A percentile compares a stretch with the other conserved stretches of the same genome.
Conservation (phyloP, 2,329 filamentous ascomycete genomes). For the Talaromyces islandicus region DNA sequence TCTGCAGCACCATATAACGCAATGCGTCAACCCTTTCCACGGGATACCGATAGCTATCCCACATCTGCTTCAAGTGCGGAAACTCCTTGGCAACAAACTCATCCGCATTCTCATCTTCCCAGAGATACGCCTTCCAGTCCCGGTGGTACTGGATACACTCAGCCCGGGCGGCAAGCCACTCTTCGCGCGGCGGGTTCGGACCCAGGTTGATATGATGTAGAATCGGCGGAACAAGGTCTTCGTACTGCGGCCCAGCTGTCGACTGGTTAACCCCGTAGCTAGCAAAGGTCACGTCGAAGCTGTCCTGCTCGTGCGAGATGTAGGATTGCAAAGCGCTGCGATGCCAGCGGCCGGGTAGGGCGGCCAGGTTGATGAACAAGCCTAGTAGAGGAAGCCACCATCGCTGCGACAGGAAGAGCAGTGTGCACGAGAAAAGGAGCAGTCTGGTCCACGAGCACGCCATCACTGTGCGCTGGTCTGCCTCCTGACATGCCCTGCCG, state of each 20-base stretch:
- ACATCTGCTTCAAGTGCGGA: conserved; percentile 14
- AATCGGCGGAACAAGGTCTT: conserved; percentile 10
- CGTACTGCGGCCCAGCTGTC: not conserved
- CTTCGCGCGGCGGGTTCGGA: conserved; percentile 6
- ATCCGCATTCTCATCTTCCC: conserved; percentile 13
- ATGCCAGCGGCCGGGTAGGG: conserved; percentile 9
- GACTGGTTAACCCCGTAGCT: conserved; percentile 9
- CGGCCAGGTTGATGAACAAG: conserved; percentile 4
- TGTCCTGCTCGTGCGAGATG: conserved; percentile 6
- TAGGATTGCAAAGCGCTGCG: not conserved
- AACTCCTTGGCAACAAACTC: conserved; percentile 14
- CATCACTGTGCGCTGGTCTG: not conserved
- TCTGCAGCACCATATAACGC: conserved; percentile 18
- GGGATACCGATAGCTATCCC: conserved; percentile 15
- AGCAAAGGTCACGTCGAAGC: conserved; percentile 10
- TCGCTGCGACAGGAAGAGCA: conserved; percentile 1
- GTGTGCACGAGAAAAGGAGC: not conserved
- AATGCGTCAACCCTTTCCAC: conserved; percentile 19
- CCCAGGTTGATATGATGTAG: conserved; percentile 15
- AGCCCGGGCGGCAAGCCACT: conserved; percentile 14
- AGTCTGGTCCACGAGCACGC: not conserved
- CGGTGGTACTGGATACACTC: conserved; percentile 14
- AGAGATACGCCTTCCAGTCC: conserved; percentile 13
- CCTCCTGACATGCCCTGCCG: not conserved
- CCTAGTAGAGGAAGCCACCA: conserved; percentile 5